Conservation (phyloP, 75 land plant genomes). For the Cunninghamia lanceolata region DNA sequence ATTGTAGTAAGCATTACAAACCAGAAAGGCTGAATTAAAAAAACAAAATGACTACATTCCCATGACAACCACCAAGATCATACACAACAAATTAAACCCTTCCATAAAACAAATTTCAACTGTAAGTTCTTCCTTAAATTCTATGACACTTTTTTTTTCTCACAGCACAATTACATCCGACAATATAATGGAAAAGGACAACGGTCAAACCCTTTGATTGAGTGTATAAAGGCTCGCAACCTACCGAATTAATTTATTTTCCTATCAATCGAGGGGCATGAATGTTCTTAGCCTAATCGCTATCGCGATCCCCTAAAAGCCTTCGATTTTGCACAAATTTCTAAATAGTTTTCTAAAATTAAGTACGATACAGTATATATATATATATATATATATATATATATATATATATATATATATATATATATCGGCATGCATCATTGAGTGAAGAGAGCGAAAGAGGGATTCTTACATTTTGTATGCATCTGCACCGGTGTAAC, state of each 20-base stretch:
- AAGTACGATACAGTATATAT: not conserved
- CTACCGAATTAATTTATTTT: no score
- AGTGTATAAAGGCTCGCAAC: no score
- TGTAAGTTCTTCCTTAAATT: no score
- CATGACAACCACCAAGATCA: no score
- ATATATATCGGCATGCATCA: not conserved
- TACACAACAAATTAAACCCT: no score
- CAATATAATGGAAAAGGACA: not conserved
- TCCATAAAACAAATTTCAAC: no score
- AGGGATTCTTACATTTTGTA: slow-evolving; percentile 73
- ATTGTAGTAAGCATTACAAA: no score
- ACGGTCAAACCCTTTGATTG: not conserved
- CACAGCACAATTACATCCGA: no score
- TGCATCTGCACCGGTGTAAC: slow-evolving; percentile 86
- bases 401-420: not conserved
- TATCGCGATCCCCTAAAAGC: not conserved
- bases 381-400: not conserved
- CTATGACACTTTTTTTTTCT: no score
- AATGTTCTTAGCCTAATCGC: no score
- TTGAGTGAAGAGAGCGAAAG: not conserved
- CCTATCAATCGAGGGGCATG: no score
- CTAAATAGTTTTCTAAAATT: not conserved
- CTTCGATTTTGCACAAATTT: not conserved
- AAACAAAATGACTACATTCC: no score
- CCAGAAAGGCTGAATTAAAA: not conserved